These are phyloP conservation scores for Backusella psychrophila DNA, from an alignment of 192 early-diverging fungal species.

Conservation along the genomic window DNA sequence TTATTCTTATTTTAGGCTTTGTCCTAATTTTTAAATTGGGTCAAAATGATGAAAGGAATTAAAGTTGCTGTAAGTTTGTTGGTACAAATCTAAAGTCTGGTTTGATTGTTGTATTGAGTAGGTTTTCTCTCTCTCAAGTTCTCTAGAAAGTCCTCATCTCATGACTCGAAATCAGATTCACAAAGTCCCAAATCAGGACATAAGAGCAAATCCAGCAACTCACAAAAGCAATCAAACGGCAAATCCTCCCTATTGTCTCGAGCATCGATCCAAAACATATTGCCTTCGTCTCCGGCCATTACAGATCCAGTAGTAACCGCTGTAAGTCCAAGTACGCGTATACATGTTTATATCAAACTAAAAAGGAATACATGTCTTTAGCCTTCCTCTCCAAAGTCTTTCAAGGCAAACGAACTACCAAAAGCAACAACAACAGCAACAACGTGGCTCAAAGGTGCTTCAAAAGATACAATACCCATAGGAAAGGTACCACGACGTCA, in stretches of 20 bases:
- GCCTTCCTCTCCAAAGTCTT: neutral
- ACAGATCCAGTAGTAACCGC: neutral
- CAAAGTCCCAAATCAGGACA: neutral
- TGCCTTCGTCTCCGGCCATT: neutral
- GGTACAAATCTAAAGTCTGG: no score
- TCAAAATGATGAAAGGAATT: constrained; percentile 31
- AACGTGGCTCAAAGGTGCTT: constrained; percentile 48
- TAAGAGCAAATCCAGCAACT: neutral
- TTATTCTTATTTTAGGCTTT: neutral
- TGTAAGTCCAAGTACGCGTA: neutral
- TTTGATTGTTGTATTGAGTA: neutral
- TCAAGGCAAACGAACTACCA: neutral
- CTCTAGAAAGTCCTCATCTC: neutral
- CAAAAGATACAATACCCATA: constrained; percentile 72
- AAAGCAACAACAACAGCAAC: constrained; percentile 3
- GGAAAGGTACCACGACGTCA: constrained; percentile 82
- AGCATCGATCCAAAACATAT: constrained; percentile 8
- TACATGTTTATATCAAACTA: neutral
- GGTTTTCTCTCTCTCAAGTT: neutral
- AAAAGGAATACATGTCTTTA: neutral
- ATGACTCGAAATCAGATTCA: neutral
- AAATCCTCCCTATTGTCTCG: constrained; percentile 6
- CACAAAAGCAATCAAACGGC: neutral
- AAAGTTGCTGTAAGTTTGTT: constrained; percentile 25
- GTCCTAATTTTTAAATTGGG: neutral